Evolutionary conservation across 257 asterid genomes (phyloP).

Genomic region (Verbascum thapsus): DNA sequence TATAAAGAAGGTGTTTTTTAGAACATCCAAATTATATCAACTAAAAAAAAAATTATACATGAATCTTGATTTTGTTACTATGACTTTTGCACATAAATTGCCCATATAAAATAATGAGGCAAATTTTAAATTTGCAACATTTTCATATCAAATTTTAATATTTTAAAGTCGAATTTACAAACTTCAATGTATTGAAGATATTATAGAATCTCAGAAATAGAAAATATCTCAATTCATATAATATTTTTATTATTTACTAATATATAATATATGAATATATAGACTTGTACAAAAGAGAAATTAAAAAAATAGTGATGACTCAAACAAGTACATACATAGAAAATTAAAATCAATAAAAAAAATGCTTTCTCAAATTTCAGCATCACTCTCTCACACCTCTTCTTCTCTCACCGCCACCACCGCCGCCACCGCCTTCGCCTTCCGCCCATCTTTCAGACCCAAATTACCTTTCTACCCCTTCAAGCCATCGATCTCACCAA

Average conservation of each 20-base stretch:
- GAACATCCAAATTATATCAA: no score
- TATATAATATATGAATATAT: not conserved
- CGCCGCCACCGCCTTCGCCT: slow-evolving; percentile 47
- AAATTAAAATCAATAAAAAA: slow-evolving; percentile 21
- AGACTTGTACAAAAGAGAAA: not conserved
- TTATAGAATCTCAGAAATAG: no score
- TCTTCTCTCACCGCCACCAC: slow-evolving; percentile 44
- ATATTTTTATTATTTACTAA: not conserved
- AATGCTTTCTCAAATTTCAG: slow-evolving; percentile 52
- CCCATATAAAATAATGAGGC: no score
- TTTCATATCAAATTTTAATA: no score
- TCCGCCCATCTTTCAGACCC: slow-evolving; percentile 33
- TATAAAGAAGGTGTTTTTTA: no score
- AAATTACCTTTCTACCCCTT: slow-evolving; percentile 41
- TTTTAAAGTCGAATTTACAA: no score
- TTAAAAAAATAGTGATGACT: not conserved
- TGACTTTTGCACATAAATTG: no score
- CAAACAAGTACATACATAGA: slow-evolving; percentile 19
- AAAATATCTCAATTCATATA: no score
- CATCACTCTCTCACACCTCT: slow-evolving; percentile 47
- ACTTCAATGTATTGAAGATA: no score
- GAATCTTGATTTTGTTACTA: no score
- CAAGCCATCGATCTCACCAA: slow-evolving; percentile 31
- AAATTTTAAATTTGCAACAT: no score
- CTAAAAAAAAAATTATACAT: no score